These are phyloP conservation scores for Neonectria faginata DNA, from an alignment of 2,329 filamentous ascomycete species.

Conservation along the genomic window DNA sequence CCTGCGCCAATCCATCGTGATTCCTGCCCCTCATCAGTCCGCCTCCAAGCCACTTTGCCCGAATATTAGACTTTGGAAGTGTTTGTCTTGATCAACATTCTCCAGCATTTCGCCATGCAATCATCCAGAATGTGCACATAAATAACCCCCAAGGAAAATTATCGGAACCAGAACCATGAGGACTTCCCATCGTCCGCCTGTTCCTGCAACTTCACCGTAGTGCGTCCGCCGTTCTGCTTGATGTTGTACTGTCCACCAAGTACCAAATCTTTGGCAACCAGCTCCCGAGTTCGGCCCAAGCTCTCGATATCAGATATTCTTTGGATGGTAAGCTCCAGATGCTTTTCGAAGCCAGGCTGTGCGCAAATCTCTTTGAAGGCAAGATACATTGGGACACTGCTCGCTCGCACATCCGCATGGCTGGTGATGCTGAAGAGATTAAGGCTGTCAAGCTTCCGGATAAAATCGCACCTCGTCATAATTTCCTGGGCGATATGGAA, in stretches of 20 bases:
- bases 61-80: not conserved
- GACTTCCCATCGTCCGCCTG: constrained; percentile 52
- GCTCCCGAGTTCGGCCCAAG: constrained; percentile 89
- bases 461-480: constrained; percentile 97
- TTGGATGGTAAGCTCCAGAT: constrained; percentile 84
- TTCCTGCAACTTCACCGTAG: constrained; percentile 58
- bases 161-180: not conserved
- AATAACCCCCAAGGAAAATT: not conserved
- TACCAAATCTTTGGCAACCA: constrained; percentile 95
- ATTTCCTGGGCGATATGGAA: constrained; percentile 88
- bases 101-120: constrained; percentile 4
- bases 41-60: constrained; percentile 13
- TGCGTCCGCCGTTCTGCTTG: constrained; percentile 53
- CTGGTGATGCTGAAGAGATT: constrained; percentile 97
- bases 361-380: constrained; percentile 88
- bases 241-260: constrained; percentile 84
- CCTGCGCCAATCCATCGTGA: constrained; percentile 9
- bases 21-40: constrained; percentile 22
- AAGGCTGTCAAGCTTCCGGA: constrained; percentile 89
- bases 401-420: constrained; percentile 86
- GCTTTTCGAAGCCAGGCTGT: constrained; percentile 81
- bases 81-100: not conserved
- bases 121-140: constrained; percentile 2
- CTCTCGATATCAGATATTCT: constrained; percentile 94
- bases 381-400: constrained; percentile 95